Conservation (phyloP, 1,284 basidiomycete genomes). For the Golubevia pallescens region DNA sequence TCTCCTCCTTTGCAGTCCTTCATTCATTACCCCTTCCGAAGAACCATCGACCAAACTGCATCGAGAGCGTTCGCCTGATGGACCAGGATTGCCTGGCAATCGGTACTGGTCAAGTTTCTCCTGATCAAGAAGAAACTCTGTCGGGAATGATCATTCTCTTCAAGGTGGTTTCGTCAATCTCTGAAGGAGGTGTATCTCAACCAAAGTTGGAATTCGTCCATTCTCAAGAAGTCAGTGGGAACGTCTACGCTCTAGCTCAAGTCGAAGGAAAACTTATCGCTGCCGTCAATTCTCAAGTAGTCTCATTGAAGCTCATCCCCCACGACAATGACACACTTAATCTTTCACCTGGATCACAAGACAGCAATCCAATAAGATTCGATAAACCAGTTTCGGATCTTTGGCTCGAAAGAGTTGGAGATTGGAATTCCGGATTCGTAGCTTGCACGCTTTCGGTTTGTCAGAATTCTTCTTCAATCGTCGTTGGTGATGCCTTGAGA, state of each 20-base stretch:
- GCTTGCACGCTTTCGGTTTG: constrained; percentile 36
- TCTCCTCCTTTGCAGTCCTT: neutral
- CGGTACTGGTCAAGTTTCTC: constrained; percentile 38
- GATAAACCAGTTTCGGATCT: neutral
- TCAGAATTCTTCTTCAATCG: constrained; percentile 19
- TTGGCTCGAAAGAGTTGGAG: constrained; percentile 11
- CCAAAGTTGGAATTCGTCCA: constrained; percentile 23
- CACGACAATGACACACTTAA: too few relatives aligned
- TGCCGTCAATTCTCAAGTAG: constrained; percentile 52
- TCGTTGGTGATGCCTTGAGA: constrained; percentile 56
- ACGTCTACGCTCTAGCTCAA: constrained; percentile 40
- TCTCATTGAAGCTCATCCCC: neutral
- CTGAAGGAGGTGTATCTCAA: neutral
- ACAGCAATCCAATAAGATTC: neutral
- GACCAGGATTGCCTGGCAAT: constrained; percentile 29
- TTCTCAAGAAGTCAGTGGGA: constrained; percentile 34
- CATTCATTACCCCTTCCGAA: neutral
- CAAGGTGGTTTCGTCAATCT: constrained; percentile 9
- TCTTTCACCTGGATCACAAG: neutral
- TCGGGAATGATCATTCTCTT: constrained; percentile 37
- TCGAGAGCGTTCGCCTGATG: constrained; percentile 17
- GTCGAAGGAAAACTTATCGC: constrained; percentile 28
- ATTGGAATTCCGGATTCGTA: constrained; percentile 54
- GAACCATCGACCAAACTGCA: constrained; percentile 48
- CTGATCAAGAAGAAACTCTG: constrained; percentile 25